These are phyloP conservation scores for Termitomyces sp. DNA, from an alignment of 768 basidiomycete genomes.

Conservation along the genomic window DNA sequence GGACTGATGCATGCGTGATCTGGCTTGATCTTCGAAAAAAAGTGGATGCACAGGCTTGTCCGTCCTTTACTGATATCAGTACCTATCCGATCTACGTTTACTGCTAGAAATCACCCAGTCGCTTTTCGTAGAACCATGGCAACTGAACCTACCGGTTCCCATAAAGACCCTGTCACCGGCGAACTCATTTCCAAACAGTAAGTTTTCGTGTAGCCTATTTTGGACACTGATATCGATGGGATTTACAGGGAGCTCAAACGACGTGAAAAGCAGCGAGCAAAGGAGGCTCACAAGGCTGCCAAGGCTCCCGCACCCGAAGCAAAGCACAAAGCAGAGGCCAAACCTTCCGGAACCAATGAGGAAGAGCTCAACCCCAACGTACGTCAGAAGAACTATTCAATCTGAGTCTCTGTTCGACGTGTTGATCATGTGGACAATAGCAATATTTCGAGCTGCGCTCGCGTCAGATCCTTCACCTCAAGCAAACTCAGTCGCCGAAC, in stretches of 20 bases:
- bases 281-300: conserved; percentile 62
- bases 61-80: conserved; percentile 20
- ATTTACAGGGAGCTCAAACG: conserved; percentile 85
- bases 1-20: conserved; percentile 7
- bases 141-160: conserved; percentile 41
- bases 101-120: conserved; percentile 4
- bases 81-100: conserved; percentile 10
- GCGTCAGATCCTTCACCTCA: conserved; percentile 81
- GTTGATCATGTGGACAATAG: conserved; percentile 38
- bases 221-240: conserved; percentile 28
- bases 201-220: conserved; percentile 28
- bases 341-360: conserved; percentile 49
- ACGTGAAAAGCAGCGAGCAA: conserved; percentile 82
- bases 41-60: conserved; percentile 31
- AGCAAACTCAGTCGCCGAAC: conserved; percentile 81
- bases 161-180: conserved; percentile 86
- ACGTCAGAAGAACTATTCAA: conserved; percentile 28
- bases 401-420: neutral
- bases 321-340: conserved; percentile 37
- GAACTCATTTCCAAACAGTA: conserved; percentile 98
- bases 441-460: conserved; percentile 97
- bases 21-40: conserved; percentile 20
- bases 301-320: conserved; percentile 36
- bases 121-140: conserved; percentile 32
- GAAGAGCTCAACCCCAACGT: conserved; percentile 92